A percentile compares a stretch with the other conserved stretches of the same genome.
These are phyloP conservation scores for Malus sieversii DNA, from an alignment of 306 rosid genomes.

Conservation along the genomic window DNA sequence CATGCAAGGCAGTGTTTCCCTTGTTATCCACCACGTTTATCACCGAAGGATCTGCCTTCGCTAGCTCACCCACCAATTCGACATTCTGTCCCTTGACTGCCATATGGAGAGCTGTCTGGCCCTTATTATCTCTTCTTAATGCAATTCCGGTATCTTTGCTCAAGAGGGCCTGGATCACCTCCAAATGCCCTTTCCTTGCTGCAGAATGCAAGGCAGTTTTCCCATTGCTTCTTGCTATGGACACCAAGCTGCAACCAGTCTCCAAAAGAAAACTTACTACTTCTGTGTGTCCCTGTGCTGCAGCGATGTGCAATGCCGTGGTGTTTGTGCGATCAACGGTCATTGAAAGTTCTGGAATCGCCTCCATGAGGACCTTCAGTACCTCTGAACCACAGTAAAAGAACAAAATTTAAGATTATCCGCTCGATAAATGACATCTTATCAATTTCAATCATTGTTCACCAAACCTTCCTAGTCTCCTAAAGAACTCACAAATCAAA, in stretches of 20 bases:
- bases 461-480: background rate
- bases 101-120: conserved; percentile 85
- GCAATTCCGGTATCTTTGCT: conserved; percentile 50
- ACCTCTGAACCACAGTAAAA: conserved; percentile 41
- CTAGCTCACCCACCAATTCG: conserved; percentile 52
- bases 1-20: conserved; percentile 70
- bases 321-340: conserved; percentile 69
- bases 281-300: conserved; percentile 58
- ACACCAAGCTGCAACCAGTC: conserved; percentile 29
- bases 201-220: conserved; percentile 80
- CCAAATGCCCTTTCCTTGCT: conserved; percentile 62
- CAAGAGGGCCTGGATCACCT: conserved; percentile 51
- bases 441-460: background rate
- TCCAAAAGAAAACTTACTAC: conserved; percentile 55
- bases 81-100: conserved; percentile 66
- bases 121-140: conserved; percentile 53
- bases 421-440: background rate
- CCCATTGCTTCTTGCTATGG: conserved; percentile 63
- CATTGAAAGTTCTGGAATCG: conserved; percentile 60
- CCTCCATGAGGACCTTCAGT: conserved; percentile 54
- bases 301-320: conserved; percentile 78
- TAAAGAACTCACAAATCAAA: background rate
- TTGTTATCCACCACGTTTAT: conserved; percentile 50
- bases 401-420: background rate
- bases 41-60: conserved; percentile 40